These are phyloP conservation scores for Botryococcus braunii DNA, from an alignment of 163 green algal species.

Conservation along the genomic window DNA sequence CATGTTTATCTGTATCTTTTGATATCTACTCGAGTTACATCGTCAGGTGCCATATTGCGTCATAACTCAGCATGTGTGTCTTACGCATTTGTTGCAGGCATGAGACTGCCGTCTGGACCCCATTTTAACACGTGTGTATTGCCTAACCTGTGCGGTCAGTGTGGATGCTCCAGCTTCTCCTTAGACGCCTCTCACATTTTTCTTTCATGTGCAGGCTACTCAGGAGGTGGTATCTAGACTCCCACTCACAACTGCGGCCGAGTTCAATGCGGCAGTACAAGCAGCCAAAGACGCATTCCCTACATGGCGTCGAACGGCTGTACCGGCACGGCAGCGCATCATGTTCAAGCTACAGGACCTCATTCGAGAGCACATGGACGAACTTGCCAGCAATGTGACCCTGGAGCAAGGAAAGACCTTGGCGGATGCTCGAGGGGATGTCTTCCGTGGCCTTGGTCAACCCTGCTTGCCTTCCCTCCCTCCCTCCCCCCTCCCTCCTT, in stretches of 20 bases:
- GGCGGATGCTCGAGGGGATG: conserved; percentile 84
- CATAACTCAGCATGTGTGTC: too few species aligned
- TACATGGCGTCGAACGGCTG: conserved; percentile 64
- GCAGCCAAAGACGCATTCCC: conserved; percentile 70
- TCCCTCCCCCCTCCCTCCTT: too few species aligned
- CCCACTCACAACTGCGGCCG: conserved; percentile 57
- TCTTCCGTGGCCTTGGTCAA: conserved; percentile 76
- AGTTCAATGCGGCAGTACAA: conserved; percentile 83
- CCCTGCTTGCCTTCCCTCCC: neutral
- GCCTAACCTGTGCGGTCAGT: neutral
- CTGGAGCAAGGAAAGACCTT: conserved; percentile 95
- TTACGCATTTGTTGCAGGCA: too few species aligned
- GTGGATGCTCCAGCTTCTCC: too few species aligned
- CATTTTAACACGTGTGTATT: neutral
- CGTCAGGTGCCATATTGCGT: too few species aligned
- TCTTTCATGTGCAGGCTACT: conserved; percentile 43
- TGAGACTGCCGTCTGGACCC: too few species aligned
- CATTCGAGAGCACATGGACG: conserved; percentile 83
- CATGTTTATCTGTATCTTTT: too few species aligned
- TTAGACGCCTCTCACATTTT: too few species aligned
- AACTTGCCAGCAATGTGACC: conserved; percentile 76
- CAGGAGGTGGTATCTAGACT: conserved; percentile 76
- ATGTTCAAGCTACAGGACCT: conserved; percentile 84
- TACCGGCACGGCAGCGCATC: conserved; percentile 59
- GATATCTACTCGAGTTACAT: too few species aligned